Conservation (phyloP, 352 stramenopile genomes). For the Pythium volutum region DNA sequence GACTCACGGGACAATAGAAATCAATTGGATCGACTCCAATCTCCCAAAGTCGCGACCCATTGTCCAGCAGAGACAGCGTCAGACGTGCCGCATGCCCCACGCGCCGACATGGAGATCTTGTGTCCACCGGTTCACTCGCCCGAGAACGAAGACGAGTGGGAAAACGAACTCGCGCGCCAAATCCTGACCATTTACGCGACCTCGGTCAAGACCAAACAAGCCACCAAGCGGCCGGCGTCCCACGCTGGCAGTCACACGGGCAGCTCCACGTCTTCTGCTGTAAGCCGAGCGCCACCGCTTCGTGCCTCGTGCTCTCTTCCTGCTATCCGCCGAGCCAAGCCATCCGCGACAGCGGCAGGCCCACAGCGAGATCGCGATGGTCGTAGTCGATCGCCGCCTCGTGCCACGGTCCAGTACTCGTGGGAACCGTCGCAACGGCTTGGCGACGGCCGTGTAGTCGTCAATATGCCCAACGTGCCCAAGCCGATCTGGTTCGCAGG, state of each 20-base stretch:
- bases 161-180: constrained; percentile 88
- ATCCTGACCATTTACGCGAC: constrained; percentile 88
- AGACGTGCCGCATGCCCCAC: neutral
- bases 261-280: neutral
- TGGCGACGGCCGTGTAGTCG: constrained; percentile 55
- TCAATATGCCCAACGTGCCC: constrained; percentile 81
- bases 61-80: neutral
- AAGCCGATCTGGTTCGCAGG: constrained; percentile 85
- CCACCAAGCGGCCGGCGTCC: neutral
- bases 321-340: neutral
- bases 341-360: neutral
- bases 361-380: neutral
- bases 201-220: constrained; percentile 60
- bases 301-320: constrained; percentile 27
- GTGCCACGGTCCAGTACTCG: constrained; percentile 45
- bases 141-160: constrained; percentile 79
- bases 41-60: neutral
- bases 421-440: constrained; percentile 63
- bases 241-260: neutral
- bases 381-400: constrained; percentile 7
- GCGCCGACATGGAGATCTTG: constrained; percentile 50
- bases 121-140: constrained; percentile 41
- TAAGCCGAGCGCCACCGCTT: neutral
- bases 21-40: neutral
- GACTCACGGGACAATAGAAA: neutral